These are phyloP conservation scores for Camellia granthamiana DNA, from an alignment of 148 eudicot species.

Conservation along the genomic window DNA sequence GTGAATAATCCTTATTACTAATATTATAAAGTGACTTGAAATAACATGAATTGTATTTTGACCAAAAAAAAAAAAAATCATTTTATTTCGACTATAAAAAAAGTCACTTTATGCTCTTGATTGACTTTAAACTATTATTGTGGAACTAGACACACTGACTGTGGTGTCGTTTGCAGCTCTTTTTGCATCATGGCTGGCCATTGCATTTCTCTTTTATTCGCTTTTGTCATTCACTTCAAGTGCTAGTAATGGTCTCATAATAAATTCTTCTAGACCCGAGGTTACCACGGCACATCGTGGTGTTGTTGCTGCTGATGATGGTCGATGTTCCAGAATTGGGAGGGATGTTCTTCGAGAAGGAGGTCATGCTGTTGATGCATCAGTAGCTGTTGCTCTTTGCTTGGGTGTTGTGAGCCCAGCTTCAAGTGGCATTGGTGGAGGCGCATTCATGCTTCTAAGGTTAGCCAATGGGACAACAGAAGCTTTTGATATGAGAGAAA, in stretches of 20 bases:
- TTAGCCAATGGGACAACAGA: conserved; percentile 17
- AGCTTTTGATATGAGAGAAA: conserved; percentile 38
- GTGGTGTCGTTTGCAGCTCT: conserved; percentile 5
- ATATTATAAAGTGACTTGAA: no score
- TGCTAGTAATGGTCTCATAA: not conserved
- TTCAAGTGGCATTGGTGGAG: conserved; percentile 43
- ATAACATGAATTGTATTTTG: no score
- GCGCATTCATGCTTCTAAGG: conserved; percentile 37
- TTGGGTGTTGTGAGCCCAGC: conserved; percentile 39
- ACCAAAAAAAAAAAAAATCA: no score
- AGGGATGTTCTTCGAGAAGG: conserved; percentile 28
- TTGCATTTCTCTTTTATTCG: conserved; percentile 1
- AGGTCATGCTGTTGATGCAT: conserved; percentile 39
- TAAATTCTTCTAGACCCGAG: conserved; percentile 14
- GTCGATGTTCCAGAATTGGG: conserved; percentile 32
- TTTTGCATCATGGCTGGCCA: conserved; percentile 1
- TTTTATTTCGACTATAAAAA: no score
- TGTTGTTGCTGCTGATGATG: conserved; percentile 36
- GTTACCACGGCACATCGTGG: conserved; percentile 15
- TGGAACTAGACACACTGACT: not conserved
- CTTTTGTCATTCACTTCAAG: not conserved
- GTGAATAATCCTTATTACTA: no score
- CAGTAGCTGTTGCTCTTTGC: conserved; percentile 32
- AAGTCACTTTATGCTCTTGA: not conserved
- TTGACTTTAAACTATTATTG: not conserved